These are phyloP conservation scores for Fonsecaea nubica DNA, from an alignment of 2,329 filamentous ascomycete species.

Conservation along the genomic window DNA sequence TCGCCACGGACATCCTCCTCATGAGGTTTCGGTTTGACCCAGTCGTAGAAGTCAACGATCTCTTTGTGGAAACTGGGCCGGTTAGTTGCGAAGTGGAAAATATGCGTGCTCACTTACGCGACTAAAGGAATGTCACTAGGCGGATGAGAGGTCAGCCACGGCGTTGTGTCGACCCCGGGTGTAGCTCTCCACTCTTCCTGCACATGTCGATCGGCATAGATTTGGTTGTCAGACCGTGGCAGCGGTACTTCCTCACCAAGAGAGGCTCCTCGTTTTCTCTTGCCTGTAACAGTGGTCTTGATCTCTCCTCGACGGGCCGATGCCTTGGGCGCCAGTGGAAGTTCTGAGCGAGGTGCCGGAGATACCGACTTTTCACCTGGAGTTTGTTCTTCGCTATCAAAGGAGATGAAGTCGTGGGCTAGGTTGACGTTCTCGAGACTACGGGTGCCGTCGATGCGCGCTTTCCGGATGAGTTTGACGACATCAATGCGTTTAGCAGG, in stretches of 20 bases:
- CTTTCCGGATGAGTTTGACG: conserved; percentile 89
- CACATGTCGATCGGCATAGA: conserved; percentile 26
- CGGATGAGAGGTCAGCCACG: conserved; percentile 23
- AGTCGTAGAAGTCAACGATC: conserved; percentile 86
- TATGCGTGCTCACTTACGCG: conserved; percentile 30
- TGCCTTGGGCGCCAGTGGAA: conserved; percentile 42
- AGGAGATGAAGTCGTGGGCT: conserved; percentile 80
- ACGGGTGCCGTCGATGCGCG: conserved; percentile 70
- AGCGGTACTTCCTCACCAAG: conserved; percentile 9
- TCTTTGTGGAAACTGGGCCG: conserved; percentile 81
- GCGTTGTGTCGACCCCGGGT: conserved; percentile 18
- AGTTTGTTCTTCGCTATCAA: conserved; percentile 63
- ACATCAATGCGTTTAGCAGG: conserved; percentile 81
- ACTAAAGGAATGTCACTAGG: conserved; percentile 28
- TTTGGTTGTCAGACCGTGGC: conserved; percentile 42
- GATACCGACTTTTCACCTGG: conserved; percentile 20
- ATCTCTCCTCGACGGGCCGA: conserved; percentile 42
- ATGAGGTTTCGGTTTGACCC: conserved; percentile 75
- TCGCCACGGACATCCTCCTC: conserved; percentile 77
- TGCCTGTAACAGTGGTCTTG: conserved; percentile 61
- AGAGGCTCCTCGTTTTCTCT: conserved; percentile 73
- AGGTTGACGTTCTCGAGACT: conserved; percentile 54
- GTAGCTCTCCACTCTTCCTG: conserved; percentile 24
- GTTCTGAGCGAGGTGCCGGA: conserved; percentile 41
- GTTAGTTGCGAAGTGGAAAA: conserved; percentile 13